Evolutionary conservation across 495 filamentous ascomycete genomes (phyloP).

Genomic region (Penicillium robsamsonii): DNA sequence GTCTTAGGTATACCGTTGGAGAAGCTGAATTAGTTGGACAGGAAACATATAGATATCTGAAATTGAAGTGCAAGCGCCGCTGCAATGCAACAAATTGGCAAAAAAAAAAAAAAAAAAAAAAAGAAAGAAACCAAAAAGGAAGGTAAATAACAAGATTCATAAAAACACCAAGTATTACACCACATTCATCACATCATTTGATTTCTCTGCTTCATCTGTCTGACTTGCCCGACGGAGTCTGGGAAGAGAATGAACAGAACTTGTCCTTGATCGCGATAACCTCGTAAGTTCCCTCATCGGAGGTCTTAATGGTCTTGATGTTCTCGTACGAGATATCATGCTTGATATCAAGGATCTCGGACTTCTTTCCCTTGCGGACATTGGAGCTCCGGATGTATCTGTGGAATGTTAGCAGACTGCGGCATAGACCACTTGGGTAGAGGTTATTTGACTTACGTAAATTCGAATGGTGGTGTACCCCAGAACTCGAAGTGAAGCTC

Average conservation of each 20-base stretch:
- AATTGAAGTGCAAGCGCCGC: conserved; percentile 29
- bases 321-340: conserved; percentile 80
- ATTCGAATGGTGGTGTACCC: conserved; percentile 95
- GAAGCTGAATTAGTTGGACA: conserved; percentile 1
- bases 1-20: not conserved
- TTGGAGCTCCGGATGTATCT: conserved; percentile 88
- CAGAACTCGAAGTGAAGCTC: conserved; percentile 92
- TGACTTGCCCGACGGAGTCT: conserved; percentile 49
- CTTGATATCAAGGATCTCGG: conserved; percentile 81
- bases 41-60: conserved; percentile 11
- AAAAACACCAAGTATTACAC: conserved; percentile 22
- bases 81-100: conserved; percentile 37
- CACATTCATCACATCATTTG: conserved; percentile 22
- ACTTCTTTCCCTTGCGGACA: conserved; percentile 68
- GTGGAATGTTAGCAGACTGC: conserved; percentile 13
- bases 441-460: conserved; percentile 57
- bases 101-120: conserved; percentile 10
- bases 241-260: conserved; percentile 79
- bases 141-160: conserved; percentile 16
- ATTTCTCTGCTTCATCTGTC: conserved; percentile 31
- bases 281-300: conserved; percentile 94
- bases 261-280: conserved; percentile 92
- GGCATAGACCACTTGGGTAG: not conserved
- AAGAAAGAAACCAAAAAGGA: conserved; percentile 3
- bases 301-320: conserved; percentile 74